These are phyloP conservation scores for Heritiera littoralis DNA, from an alignment of 345 rosid species.

Conservation along the genomic window DNA sequence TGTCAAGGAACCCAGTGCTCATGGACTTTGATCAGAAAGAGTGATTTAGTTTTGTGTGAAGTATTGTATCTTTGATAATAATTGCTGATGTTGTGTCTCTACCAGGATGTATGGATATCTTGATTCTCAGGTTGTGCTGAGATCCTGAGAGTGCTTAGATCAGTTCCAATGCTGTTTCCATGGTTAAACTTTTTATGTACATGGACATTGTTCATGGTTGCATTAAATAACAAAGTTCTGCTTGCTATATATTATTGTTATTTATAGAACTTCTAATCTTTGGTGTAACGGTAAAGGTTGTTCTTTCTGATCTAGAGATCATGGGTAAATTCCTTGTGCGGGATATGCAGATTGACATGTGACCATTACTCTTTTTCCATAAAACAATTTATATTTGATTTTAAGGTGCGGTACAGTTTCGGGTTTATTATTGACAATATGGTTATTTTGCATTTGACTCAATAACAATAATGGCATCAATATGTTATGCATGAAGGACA, in stretches of 20 bases:
- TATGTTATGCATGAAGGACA: no score
- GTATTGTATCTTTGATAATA: neutral
- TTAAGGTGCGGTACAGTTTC: neutral
- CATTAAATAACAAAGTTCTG: neutral
- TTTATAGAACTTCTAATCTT: neutral
- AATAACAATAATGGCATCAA: neutral
- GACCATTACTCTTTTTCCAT: no score
- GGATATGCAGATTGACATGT: no score
- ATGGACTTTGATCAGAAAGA: neutral
- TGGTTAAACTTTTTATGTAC: neutral
- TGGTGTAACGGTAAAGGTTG: no score
- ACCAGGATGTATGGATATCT: neutral
- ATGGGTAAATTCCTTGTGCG: no score
- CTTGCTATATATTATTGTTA: neutral
- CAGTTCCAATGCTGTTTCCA: neutral
- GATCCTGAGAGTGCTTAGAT: constrained; percentile 6
- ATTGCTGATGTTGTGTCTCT: neutral
- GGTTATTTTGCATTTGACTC: neutral
- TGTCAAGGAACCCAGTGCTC: constrained; percentile 37
- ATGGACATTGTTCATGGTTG: neutral
- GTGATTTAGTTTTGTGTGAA: neutral
- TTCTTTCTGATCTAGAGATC: no score
- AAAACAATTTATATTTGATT: neutral
- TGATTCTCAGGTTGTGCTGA: constrained; percentile 7
- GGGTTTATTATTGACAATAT: neutral